Conservation (phyloP, 1,139 yeast genomes). For the Hyphopichia khmerensis region DNA sequence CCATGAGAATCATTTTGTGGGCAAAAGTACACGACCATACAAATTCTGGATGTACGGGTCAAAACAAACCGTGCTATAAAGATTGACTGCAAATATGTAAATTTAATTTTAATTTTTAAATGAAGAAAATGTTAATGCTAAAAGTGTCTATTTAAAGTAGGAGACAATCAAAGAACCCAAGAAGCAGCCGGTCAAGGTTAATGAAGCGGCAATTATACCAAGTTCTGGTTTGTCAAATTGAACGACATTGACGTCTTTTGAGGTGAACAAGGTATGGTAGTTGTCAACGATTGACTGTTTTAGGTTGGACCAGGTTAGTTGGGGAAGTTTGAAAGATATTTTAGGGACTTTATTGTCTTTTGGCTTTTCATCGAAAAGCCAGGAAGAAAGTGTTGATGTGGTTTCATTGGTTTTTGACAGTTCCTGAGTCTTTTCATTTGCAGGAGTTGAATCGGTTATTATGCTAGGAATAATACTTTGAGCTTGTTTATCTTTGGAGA, state of each 20-base stretch:
- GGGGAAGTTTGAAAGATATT: slow-evolving; percentile 3
- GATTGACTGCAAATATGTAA: too few relatives aligned
- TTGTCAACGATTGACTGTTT: slow-evolving; percentile 12
- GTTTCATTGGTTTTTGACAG: not conserved
- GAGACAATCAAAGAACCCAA: slow-evolving; percentile 22
- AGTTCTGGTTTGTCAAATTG: slow-evolving; percentile 25
- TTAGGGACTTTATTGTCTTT: not conserved
- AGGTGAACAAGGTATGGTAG: slow-evolving; percentile 19
- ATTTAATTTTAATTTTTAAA: too few relatives aligned
- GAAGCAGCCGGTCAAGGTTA: slow-evolving; percentile 20
- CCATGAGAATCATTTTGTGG: too few relatives aligned
- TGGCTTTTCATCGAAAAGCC: slow-evolving; percentile 1
- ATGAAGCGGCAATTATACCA: slow-evolving; percentile 17
- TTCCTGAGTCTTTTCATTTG: not conserved
- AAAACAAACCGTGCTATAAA: too few relatives aligned
- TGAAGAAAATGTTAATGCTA: not conserved
- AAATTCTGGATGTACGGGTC: too few relatives aligned
- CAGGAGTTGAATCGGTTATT: not conserved
- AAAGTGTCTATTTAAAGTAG: slow-evolving; percentile 2
- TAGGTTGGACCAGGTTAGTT: slow-evolving; percentile 17
- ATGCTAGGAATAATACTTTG: not conserved
- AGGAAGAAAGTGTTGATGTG: not conserved
- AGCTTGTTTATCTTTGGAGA: slow-evolving; percentile 1
- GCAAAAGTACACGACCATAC: too few relatives aligned
- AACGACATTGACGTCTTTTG: slow-evolving; percentile 13